Conservation (phyloP, 179 eudicot genomes). For the Patellifolia procumbens region DNA sequence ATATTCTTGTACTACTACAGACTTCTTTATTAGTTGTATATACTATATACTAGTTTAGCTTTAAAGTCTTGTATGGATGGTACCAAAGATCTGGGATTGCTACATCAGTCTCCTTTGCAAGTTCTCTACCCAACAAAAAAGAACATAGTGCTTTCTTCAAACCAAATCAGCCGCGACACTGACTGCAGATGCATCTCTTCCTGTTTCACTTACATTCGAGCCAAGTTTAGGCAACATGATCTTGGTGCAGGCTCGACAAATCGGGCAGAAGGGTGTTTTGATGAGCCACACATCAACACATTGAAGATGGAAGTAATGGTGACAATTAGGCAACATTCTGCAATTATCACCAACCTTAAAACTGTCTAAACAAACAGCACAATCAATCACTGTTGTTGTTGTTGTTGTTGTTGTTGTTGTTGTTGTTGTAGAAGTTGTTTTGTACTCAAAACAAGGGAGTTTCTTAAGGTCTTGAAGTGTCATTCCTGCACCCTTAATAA, state of each 20-base stretch:
- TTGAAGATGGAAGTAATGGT: conserved; percentile 59
- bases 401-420: no score
- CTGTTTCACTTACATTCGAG: neutral
- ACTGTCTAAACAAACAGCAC: conserved; percentile 74
- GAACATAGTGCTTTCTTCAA: no score
- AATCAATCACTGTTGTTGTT: conserved; percentile 36
- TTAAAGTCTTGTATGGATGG: no score
- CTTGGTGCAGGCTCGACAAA: conserved; percentile 48
- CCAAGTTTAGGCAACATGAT: neutral
- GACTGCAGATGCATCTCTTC: conserved; percentile 11
- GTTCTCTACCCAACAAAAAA: no score
- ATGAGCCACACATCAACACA: conserved; percentile 81
- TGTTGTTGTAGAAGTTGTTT: no score
- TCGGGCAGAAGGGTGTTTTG: conserved; percentile 60
- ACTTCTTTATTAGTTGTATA: no score
- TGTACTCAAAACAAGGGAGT: conserved; percentile 65
- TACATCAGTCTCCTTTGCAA: no score
- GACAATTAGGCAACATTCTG: conserved; percentile 62
- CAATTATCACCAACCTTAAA: conserved; percentile 64
- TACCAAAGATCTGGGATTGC: no score
- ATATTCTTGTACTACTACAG: neutral
- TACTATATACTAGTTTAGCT: no score
- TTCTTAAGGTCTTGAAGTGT: conserved; percentile 56
- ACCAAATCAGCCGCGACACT: neutral
- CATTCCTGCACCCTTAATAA: conserved; percentile 51